Percentiles rank a stretch among this genome's conserved stretches.
Evolutionary conservation across 306 rosid species (phyloP).

Genomic region (Fragaria iinumae): DNA sequence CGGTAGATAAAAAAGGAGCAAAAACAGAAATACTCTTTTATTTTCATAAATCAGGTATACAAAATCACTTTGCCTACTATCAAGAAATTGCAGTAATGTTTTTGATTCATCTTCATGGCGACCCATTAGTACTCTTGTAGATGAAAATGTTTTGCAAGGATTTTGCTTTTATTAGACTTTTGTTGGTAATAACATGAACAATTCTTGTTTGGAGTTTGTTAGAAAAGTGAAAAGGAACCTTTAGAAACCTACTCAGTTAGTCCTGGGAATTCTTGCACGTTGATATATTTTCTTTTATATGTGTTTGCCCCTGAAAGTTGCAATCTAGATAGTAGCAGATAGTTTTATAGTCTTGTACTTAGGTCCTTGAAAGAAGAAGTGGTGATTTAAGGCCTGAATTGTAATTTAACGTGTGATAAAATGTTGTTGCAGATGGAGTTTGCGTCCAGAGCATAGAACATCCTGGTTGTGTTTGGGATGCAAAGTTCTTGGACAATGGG

Average conservation of each 20-base stretch:
- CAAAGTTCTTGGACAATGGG: constrained; percentile 90
- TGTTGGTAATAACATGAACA: neutral
- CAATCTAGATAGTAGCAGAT: neutral
- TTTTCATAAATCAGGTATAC: neutral
- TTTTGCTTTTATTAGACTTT: neutral
- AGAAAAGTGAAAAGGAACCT: neutral
- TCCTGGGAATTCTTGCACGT: neutral
- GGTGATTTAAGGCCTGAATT: constrained; percentile 1
- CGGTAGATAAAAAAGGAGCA: neutral
- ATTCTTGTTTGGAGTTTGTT: neutral
- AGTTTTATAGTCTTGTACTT: neutral
- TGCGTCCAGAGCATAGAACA: constrained; percentile 95
- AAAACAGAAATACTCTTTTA: neutral
- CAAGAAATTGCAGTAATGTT: neutral
- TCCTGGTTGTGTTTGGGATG: constrained; percentile 99
- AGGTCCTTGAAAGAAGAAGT: neutral
- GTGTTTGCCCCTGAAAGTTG: neutral
- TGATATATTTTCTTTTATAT: neutral
- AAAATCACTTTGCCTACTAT: neutral
- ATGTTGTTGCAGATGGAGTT: constrained; percentile 63
- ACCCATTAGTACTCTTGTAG: neutral
- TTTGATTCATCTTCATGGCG: neutral
- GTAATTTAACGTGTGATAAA: neutral
- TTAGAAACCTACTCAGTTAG: neutral
- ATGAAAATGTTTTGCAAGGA: neutral